Base-by-base conservation (phyloP, 495 filamentous ascomycete species). In the Aspergillus cristatus region DNA sequence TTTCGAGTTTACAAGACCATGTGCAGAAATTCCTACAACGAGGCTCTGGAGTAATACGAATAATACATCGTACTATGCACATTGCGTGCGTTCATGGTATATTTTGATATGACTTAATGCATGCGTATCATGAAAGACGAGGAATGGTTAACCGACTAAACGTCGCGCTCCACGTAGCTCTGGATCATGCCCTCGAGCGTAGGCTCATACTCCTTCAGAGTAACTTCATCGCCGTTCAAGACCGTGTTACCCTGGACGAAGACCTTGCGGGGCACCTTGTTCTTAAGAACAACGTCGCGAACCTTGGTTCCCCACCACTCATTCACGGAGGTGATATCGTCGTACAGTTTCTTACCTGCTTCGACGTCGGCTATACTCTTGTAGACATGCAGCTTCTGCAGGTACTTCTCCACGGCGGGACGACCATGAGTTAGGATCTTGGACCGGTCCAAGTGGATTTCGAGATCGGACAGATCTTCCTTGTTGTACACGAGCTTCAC, bases 181-280 rank as follows among this genome's bases (percentile, higher is more conserved):
- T 84, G 72, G 37, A 98, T 86, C 68, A 98, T 74, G 6, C 90
- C 90, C 54, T 91, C 80, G 7, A 78, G 63, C 0, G 76, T 85
- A 1, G 87, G 73, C 48, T 94, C 90, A 65, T 98, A 98, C 62
- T 98, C 86, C 63, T 77, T 86, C 57, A 95, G 55, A 14, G 63
- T 73, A 13, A 95, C 86, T 57, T 76, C 72, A 25, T 83, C 86
- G 10, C 80, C 81, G 35, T 79, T 71, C 13, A 76, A 67, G 33
- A 86, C 55, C 6, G 91, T 96, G 63, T 94, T 98, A 24, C 84
- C 86, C 64, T 95, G 87, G 13, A 98, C 89, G 63, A 94, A 97
- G 28, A 95, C 81, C 70, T 96, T 98, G 39, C 91, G 72, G 25
- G 91, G 89, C 47, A 86, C 80, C 70, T 93, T 94, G 63, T 84